phyloP scores from a whole-genome alignment of 257 asterid genomes.

The Solanum sitiens region DNA sequence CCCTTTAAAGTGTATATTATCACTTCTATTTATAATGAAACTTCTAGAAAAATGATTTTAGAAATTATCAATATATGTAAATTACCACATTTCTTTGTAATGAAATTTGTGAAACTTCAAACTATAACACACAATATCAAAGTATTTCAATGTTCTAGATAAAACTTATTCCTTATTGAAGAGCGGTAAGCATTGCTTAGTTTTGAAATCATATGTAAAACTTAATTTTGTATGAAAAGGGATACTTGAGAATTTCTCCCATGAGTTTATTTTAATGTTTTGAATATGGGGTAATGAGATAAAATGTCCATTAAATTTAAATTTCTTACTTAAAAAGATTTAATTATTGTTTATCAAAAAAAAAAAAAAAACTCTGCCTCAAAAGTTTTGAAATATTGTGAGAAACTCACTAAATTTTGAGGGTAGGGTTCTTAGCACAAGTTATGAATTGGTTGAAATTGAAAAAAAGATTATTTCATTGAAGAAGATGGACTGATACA shows the following conservation, averaged over 20 bases:
- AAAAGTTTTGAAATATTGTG: neutral
- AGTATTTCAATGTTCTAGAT: neutral
- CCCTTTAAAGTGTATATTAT: neutral
- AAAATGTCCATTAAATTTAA: neutral
- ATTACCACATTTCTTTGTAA: neutral
- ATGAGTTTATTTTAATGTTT: no score
- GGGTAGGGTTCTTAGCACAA: no score
- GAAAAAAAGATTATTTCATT: no score
- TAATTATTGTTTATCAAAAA: no score
- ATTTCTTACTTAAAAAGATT: no score
- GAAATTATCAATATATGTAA: no score
- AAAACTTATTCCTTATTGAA: neutral
- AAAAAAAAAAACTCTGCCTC: neutral
- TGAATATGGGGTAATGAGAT: neutral
- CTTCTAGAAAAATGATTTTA: neutral
- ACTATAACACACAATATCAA: neutral
- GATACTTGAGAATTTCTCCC: neutral
- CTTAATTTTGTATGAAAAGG: neutral
- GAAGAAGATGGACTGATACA: neutral
- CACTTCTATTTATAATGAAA: neutral
- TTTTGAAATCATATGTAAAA: neutral
- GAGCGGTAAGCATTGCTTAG: neutral
- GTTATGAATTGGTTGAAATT: neutral
- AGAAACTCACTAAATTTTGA: neutral
- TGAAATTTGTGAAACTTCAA: neutral